Conservation (phyloP, 768 basidiomycete species). For the Hygrophorus pudorinus region DNA sequence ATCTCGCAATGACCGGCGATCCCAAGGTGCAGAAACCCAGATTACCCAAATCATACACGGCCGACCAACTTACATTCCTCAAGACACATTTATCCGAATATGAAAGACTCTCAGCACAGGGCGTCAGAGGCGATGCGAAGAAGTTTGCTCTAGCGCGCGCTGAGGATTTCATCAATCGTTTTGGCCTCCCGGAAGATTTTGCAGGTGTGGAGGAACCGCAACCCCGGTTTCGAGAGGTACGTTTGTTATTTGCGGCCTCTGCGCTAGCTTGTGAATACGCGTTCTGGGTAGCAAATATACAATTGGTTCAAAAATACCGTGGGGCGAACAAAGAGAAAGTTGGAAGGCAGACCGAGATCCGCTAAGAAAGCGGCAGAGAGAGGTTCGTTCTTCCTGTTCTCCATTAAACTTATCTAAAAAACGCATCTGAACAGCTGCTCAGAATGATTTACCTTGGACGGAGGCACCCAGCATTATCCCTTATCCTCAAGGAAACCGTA, state of each 20-base stretch:
- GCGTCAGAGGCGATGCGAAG: constrained; percentile 58
- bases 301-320: constrained; percentile 70
- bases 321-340: constrained; percentile 47
- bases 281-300: constrained; percentile 47
- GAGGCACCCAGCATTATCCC: constrained; percentile 26
- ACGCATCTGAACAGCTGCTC: background rate
- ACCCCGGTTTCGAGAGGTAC: constrained; percentile 51
- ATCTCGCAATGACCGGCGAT: constrained; percentile 34
- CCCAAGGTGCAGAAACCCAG: constrained; percentile 24
- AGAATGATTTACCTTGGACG: constrained; percentile 24
- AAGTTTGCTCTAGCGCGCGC: constrained; percentile 58
- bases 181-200: constrained; percentile 48
- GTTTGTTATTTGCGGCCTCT: constrained; percentile 7
- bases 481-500: constrained; percentile 29
- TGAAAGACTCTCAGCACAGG: constrained; percentile 47
- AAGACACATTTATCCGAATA: constrained; percentile 46
- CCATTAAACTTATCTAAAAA: background rate
- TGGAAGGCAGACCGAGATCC: constrained; percentile 44
- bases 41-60: constrained; percentile 55
- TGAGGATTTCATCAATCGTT: constrained; percentile 46
- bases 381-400: constrained; percentile 19
- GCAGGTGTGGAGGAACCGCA: constrained; percentile 48
- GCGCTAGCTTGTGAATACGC: constrained; percentile 9
- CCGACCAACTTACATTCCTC: constrained; percentile 51
- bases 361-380: constrained; percentile 44